These are phyloP conservation scores for Gymnopilus junonius DNA, from an alignment of 768 basidiomycete species.

Conservation along the genomic window DNA sequence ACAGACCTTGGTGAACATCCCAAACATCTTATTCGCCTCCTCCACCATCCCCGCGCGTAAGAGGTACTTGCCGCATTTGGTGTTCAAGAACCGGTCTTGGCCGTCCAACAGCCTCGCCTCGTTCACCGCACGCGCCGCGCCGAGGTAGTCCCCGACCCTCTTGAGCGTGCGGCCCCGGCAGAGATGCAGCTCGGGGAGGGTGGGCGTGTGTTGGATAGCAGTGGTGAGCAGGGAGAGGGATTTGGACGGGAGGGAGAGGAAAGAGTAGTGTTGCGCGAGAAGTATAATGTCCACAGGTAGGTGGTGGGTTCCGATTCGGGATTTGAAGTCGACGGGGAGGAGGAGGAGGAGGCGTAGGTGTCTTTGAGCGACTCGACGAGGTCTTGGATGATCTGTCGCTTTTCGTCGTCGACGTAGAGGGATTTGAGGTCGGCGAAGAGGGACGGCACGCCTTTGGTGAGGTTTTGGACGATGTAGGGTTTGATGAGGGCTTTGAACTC, in stretches of 20 bases:
- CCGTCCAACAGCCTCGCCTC: conserved; percentile 86
- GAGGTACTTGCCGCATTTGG: conserved; percentile 91
- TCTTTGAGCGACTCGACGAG: conserved; percentile 56
- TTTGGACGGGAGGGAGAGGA: conserved; percentile 51
- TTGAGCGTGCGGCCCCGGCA: conserved; percentile 85
- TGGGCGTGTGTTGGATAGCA: conserved; percentile 87
- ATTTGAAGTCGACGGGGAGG: conserved; percentile 11
- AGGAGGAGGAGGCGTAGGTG: conserved; percentile 30
- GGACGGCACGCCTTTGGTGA: conserved; percentile 89
- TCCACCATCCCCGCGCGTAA: conserved; percentile 80
- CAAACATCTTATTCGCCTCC: conserved; percentile 75
- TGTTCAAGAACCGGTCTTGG: conserved; percentile 95
- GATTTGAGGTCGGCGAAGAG: conserved; percentile 92
- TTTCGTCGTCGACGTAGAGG: conserved; percentile 69
- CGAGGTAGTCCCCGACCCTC: conserved; percentile 77
- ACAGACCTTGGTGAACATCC: conserved; percentile 88
- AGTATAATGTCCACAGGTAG: conserved; percentile 95
- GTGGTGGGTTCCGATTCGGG: conserved; percentile 66
- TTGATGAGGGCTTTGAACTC: conserved; percentile 68
- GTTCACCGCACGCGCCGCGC: conserved; percentile 77
- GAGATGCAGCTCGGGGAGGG: conserved; percentile 87
- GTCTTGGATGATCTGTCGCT: conserved; percentile 71
- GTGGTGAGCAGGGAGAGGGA: conserved; percentile 66
- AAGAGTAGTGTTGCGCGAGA: conserved; percentile 89
- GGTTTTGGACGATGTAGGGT: conserved; percentile 68